A percentile compares a stretch with the other conserved stretches of the same genome.
phyloP scores from a whole-genome alignment of 495 filamentous ascomycete species.

The Lasiosphaeria miniovina region DNA sequence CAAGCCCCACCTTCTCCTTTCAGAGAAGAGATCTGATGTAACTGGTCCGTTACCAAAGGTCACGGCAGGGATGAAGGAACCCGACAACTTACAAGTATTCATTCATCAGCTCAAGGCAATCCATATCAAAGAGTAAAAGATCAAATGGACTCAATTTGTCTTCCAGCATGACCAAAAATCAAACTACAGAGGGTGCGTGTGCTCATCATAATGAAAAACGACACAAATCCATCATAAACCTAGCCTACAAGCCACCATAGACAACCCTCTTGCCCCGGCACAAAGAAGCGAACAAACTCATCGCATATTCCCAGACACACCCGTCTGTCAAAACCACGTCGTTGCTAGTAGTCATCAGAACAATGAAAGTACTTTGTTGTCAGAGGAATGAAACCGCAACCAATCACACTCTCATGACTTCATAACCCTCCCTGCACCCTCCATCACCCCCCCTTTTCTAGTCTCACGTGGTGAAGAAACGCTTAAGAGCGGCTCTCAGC shows the following conservation, averaged over 20 bases:
- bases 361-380: background rate
- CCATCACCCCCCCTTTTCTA: background rate
- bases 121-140: background rate
- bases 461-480: slow-evolving; percentile 22
- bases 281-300: background rate
- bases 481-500: slow-evolving; percentile 57
- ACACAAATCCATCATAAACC: background rate
- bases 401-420: background rate
- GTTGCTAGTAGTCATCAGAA: background rate
- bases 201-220: background rate
- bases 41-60: too few relatives aligned
- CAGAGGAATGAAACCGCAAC: background rate
- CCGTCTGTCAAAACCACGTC: background rate
- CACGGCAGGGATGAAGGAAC: too few relatives aligned
- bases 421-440: background rate
- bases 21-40: too few relatives aligned
- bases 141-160: background rate
- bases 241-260: background rate
- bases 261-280: too few relatives aligned
- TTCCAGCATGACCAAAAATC: background rate
- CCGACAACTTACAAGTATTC: too few relatives aligned
- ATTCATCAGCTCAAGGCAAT: too few relatives aligned
- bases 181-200: background rate
- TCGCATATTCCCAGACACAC: background rate
- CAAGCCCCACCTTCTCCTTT: too few relatives aligned